A percentile compares a stretch with the other conserved stretches of the same genome.
Evolutionary conservation across 192 early-diverging fungal genomes (phyloP).

Genomic region (Coemansia brasiliensis): DNA sequence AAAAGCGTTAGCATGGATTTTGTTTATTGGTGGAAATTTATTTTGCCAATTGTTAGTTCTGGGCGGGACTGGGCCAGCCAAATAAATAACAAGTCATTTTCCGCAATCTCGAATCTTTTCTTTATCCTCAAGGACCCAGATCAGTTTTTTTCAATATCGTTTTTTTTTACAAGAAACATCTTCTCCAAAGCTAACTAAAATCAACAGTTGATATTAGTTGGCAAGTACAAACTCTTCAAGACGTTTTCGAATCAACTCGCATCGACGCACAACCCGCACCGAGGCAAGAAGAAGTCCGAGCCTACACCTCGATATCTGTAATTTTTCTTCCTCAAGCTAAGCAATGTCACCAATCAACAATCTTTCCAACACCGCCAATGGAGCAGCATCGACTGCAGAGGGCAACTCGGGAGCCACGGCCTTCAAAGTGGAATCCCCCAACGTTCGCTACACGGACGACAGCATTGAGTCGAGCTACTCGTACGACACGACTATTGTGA

Average conservation of each 20-base stretch:
- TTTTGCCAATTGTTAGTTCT: too few relatives aligned
- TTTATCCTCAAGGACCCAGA: constrained; percentile 4
- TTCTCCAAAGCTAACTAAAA: not conserved
- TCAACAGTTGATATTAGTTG: constrained; percentile 4
- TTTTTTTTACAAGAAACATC: too few relatives aligned
- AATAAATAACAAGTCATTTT: not conserved
- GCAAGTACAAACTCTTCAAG: constrained; percentile 9
- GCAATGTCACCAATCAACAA: constrained; percentile 42
- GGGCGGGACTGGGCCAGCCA: not conserved
- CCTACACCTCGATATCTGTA: constrained; percentile 67
- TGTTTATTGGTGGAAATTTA: constrained; percentile 40
- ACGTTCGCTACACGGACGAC: constrained; percentile 82
- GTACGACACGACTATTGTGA: constrained; percentile 87
- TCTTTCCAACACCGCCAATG: constrained; percentile 30
- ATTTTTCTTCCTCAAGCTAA: constrained; percentile 13
- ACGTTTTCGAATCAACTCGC: constrained; percentile 79
- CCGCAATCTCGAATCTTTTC: constrained; percentile 13
- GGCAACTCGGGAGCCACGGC: constrained; percentile 49
- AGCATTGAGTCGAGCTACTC: constrained; percentile 82
- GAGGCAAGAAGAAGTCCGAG: constrained; percentile 68
- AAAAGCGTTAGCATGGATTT: constrained; percentile 34
- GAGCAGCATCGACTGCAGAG: constrained; percentile 25
- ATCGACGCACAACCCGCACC: constrained; percentile 80
- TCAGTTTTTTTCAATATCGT: too few relatives aligned
- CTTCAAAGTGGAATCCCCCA: constrained; percentile 86